These are phyloP conservation scores for Sporothrix variecibatus DNA, from an alignment of 2,329 filamentous ascomycete species.

Conservation along the genomic window DNA sequence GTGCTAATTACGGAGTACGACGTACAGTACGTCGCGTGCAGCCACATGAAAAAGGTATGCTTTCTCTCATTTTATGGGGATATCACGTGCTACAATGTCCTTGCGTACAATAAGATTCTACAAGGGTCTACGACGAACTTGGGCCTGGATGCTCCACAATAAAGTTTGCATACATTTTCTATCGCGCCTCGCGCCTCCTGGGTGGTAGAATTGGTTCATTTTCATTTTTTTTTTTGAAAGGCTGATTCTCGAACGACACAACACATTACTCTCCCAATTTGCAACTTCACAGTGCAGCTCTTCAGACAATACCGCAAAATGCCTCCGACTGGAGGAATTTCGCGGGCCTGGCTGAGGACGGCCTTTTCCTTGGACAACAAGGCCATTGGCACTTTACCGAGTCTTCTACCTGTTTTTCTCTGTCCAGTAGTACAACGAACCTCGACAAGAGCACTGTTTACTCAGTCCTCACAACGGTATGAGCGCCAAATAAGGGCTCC, in stretches of 20 bases:
- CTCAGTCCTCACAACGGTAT: background rate
- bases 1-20: background rate
- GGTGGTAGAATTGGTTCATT: background rate
- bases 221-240: background rate
- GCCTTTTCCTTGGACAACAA: slow-evolving; percentile 27
- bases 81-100: background rate
- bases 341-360: slow-evolving; percentile 27
- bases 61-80: background rate
- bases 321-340: slow-evolving; percentile 19
- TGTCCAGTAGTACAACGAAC: slow-evolving; percentile 26
- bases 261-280: background rate
- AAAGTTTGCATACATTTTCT: background rate
- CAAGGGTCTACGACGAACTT: background rate
- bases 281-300: background rate
- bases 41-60: background rate
- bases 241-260: background rate
- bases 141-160: background rate
- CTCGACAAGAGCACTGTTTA: background rate
- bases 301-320: slow-evolving; percentile 15
- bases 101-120: too few relatives aligned
- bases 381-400: background rate
- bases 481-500: background rate
- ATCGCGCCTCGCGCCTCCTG: background rate
- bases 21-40: background rate
- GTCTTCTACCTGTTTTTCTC: slow-evolving; percentile 28